Percentiles rank a stretch among this genome's conserved stretches.
Conservation (phyloP, 306 rosid genomes). For the Begonia masoniana region DNA sequence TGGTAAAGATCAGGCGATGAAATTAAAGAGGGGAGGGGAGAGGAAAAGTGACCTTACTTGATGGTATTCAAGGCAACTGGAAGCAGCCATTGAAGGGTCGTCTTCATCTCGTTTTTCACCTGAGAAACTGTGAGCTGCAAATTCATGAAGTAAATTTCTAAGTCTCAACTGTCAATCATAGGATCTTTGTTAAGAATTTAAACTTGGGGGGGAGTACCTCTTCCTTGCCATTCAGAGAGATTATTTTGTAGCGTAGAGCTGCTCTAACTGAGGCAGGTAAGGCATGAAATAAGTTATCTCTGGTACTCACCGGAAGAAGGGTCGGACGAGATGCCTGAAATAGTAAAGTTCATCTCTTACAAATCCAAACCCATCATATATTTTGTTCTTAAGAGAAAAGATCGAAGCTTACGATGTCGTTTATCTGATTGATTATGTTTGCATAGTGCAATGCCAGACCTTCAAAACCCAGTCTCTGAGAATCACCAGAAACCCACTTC, state of each 20-base stretch:
- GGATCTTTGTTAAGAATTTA: too few species aligned
- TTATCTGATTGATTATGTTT: slow-evolving; percentile 68
- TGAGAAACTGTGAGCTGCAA: slow-evolving; percentile 46
- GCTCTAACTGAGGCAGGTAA: slow-evolving; percentile 55
- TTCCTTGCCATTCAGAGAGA: slow-evolving; percentile 28
- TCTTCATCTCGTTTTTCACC: slow-evolving; percentile 63
- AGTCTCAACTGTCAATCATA: too few species aligned
- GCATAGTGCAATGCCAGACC: slow-evolving; percentile 98
- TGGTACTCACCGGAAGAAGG: slow-evolving; percentile 57
- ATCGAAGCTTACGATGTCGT: slow-evolving; percentile 48
- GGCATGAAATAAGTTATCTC: slow-evolving; percentile 70
- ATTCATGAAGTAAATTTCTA: slow-evolving; percentile 2
- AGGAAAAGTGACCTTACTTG: slow-evolving; percentile 29
- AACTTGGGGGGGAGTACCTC: slow-evolving; percentile 28
- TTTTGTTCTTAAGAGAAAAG: not conserved
- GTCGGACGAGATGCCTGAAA: slow-evolving; percentile 78
- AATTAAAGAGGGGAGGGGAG: slow-evolving; percentile 2
- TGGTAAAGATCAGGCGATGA: not conserved
- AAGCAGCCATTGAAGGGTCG: slow-evolving; percentile 66
- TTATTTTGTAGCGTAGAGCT: slow-evolving; percentile 57
- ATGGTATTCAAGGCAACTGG: slow-evolving; percentile 71
- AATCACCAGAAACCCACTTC: slow-evolving; percentile 10
- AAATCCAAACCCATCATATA: not conserved
- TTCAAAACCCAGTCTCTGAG: slow-evolving; percentile 62
- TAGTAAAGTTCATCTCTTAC: not conserved